phyloP scores from a whole-genome alignment of 2,329 filamentous ascomycete species.

The Sporothrix sp. region DNA sequence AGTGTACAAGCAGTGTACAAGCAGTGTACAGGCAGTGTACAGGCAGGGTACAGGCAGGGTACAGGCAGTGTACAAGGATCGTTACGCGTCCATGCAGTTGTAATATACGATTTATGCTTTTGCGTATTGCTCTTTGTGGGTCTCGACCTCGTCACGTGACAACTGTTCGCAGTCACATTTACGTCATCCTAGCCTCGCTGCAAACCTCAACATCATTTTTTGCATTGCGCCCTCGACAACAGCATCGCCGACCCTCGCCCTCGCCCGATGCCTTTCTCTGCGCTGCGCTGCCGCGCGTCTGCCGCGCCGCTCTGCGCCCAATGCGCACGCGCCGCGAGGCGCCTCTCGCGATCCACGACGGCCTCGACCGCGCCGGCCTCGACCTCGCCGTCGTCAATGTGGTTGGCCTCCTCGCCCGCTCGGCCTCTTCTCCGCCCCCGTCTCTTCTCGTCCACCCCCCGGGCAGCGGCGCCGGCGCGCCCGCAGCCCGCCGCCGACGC shows the following conservation, averaged over 20 bases:
- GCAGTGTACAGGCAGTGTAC: too few species aligned
- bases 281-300: not conserved
- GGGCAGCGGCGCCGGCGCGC: not conserved
- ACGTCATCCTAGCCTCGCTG: too few species aligned
- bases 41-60: too few species aligned
- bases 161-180: too few species aligned
- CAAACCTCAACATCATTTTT: too few species aligned
- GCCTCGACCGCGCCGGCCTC: not conserved
- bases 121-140: not conserved
- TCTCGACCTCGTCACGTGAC: too few species aligned
- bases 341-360: not conserved
- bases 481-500: not conserved
- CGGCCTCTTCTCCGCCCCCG: not conserved
- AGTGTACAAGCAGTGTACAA: not conserved
- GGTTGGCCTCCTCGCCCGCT: too few species aligned
- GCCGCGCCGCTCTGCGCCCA: not conserved
- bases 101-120: not conserved
- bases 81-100: too few species aligned
- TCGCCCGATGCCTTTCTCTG: not conserved
- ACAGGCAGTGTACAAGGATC: too few species aligned
- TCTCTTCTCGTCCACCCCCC: not conserved
- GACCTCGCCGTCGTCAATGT: not conserved
- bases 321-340: constrained; percentile 4
- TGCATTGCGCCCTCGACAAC: too few species aligned
- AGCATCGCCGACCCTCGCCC: too few species aligned